Evolutionary conservation across 306 rosid species (phyloP).

Genomic region (peach (Prunus persica)): Prunus_persica_NCBIv2 NC_034013.1:12871501-12872000

Average conservation of each 20-base stretch:
- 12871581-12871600: conserved; percentile 12
- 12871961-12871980: not conserved
- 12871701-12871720: not conserved
- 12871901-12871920: not conserved
- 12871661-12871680: not conserved
- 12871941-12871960: not conserved
- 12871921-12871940: not conserved
- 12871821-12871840: not conserved
- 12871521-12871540: conserved; percentile 82
- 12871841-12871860: not conserved
- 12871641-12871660: no score
- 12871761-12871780: not conserved
- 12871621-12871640: conserved; percentile 2
- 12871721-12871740: not conserved
- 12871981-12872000: not conserved
- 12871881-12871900: not conserved
- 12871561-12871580: conserved; percentile 28
- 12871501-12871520: conserved; percentile 5
- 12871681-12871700: not conserved
- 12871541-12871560: conserved; percentile 80
- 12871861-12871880: not conserved
- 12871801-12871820: not conserved
- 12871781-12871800: not conserved
- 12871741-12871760: not conserved
- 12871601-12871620: not conserved